Percentiles rank a stretch among this genome's conserved stretches.
Conservation (phyloP, 192 early-diverging fungal genomes). For the Dispira simplex region DNA sequence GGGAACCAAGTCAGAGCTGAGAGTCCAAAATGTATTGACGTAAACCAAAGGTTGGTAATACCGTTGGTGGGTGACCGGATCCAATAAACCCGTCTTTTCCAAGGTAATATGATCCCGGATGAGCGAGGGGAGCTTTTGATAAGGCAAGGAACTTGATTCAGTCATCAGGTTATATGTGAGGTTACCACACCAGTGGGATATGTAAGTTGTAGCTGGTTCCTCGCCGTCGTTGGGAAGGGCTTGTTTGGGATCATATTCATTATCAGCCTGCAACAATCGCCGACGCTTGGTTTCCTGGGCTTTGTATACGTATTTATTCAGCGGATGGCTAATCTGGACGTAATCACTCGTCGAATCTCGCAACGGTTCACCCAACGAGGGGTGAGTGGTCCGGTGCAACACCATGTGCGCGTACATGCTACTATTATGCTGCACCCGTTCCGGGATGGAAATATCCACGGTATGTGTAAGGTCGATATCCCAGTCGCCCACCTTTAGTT, state of each 20-base stretch:
- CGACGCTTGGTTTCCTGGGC: not conserved
- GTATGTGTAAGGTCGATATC: not conserved
- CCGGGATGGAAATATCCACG: not conserved
- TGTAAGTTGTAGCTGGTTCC: no score
- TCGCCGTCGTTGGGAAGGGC: no score
- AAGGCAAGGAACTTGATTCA: constrained; percentile 16
- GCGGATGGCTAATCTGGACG: not conserved
- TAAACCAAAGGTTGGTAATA: constrained; percentile 54
- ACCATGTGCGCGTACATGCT: constrained; percentile 2
- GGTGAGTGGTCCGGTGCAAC: constrained; percentile 4
- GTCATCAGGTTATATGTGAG: constrained; percentile 11
- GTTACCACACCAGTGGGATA: constrained; percentile 12
- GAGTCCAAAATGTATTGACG: constrained; percentile 72
- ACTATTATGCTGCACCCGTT: not conserved
- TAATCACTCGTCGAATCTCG: no score
- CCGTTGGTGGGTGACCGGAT: constrained; percentile 13
- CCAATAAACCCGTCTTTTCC: not conserved
- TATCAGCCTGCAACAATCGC: not conserved
- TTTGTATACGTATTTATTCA: not conserved
- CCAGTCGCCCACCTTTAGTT: constrained; percentile 5
- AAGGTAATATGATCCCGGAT: not conserved
- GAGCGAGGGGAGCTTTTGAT: constrained; percentile 1
- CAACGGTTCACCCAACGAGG: not conserved
- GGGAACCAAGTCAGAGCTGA: constrained; percentile 41
- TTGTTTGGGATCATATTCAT: no score